phyloP scores from a whole-genome alignment of 306 rosid genomes.

The Bauhinia variegata region DNA sequence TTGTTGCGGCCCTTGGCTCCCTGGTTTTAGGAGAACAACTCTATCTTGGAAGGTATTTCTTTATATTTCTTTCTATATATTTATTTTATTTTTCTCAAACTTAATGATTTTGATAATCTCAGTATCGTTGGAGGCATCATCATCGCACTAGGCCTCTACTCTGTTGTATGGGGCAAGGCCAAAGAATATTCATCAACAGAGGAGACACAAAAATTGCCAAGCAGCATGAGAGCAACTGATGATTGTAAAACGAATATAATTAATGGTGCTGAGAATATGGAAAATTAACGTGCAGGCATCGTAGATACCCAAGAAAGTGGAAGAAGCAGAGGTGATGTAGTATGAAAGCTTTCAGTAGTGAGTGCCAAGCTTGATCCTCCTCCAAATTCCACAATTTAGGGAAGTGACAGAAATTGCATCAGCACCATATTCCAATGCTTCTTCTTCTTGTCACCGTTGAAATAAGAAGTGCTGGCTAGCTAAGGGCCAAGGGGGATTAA shows the following conservation, averaged over 20 bases:
- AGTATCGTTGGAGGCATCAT: slow-evolving; percentile 63
- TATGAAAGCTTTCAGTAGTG: neutral
- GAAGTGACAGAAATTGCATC: neutral
- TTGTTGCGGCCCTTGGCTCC: slow-evolving; percentile 44
- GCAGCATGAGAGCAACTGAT: neutral
- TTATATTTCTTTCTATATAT: no score
- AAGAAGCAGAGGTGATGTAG: slow-evolving; percentile 8
- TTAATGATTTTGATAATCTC: neutral
- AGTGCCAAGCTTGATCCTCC: neutral
- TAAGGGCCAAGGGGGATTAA: no score
- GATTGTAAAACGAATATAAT: slow-evolving; percentile 13
- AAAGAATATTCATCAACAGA: slow-evolving; percentile 48
- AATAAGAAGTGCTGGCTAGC: neutral
- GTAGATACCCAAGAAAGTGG: slow-evolving; percentile 9
- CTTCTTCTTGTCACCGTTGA: neutral
- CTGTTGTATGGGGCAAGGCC: slow-evolving; percentile 79
- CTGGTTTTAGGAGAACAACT: slow-evolving; percentile 47
- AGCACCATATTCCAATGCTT: neutral
- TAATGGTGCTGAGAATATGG: neutral
- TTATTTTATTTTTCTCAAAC: neutral
- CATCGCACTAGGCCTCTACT: slow-evolving; percentile 65
- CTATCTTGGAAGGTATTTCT: slow-evolving; percentile 49
- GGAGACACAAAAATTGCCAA: slow-evolving; percentile 22
- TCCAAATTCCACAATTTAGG: neutral
- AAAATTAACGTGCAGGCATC: neutral